Percentiles rank a stretch among this genome's conserved stretches.
Evolutionary conservation across 805 yeast genomes (phyloP).

Genomic region (Lipomyces orientalis): DNA sequence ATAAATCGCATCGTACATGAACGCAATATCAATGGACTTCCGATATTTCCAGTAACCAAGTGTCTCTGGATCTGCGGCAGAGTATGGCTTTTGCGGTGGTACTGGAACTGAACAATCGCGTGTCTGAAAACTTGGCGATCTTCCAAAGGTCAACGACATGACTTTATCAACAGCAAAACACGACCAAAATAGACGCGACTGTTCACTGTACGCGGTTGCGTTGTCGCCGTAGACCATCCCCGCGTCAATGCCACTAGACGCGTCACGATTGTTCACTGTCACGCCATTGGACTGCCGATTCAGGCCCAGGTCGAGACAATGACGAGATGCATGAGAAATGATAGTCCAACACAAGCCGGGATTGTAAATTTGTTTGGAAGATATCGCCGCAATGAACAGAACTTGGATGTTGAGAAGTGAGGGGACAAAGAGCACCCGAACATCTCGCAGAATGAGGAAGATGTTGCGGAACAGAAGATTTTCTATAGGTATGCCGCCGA

Average conservation of each 20-base stretch:
- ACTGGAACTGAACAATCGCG: conserved; percentile 20
- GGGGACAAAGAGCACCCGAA: conserved; percentile 26
- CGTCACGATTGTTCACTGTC: not conserved
- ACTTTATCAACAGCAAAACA: conserved; percentile 29
- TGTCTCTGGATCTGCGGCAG: conserved; percentile 14
- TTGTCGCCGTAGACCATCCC: conserved; percentile 22
- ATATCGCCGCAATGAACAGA: conserved; percentile 25
- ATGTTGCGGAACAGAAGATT: conserved; percentile 24
- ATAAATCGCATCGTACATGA: conserved; percentile 33
- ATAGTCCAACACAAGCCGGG: conserved; percentile 35
- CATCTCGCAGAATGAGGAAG: conserved; percentile 27
- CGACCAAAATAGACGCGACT: conserved; percentile 29
- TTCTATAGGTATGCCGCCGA: conserved; percentile 22
- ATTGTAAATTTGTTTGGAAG: conserved; percentile 31
- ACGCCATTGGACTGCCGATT: conserved; percentile 8
- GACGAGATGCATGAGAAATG: conserved; percentile 30
- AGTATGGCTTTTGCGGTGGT: conserved; percentile 21
- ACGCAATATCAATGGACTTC: conserved; percentile 31
- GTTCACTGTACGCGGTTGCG: conserved; percentile 20
- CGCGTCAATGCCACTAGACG: conserved; percentile 19
- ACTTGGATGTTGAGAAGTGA: conserved; percentile 30
- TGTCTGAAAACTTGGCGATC: conserved; percentile 31
- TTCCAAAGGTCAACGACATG: conserved; percentile 32
- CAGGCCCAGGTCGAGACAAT: conserved; percentile 31
- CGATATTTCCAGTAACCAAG: conserved; percentile 26